A percentile compares a stretch with the other conserved stretches of the same genome.
These are phyloP conservation scores for Butyriboletus loyo DNA, from an alignment of 768 basidiomycete species.

Conservation along the genomic window DNA sequence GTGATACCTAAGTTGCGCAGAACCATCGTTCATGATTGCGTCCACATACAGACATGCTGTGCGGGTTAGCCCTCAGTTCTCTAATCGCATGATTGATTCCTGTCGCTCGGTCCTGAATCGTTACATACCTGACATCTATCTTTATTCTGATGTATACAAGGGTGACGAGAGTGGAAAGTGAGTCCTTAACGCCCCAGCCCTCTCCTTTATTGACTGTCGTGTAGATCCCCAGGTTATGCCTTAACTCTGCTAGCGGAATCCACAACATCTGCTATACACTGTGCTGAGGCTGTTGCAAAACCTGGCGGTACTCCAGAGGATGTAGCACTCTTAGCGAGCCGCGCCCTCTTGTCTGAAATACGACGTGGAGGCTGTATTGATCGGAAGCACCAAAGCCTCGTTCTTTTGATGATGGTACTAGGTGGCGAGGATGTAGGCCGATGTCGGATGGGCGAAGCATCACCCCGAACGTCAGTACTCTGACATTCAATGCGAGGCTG, in stretches of 20 bases:
- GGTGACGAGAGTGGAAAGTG: constrained; percentile 97
- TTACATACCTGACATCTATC: constrained; percentile 96
- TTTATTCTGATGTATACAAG: constrained; percentile 98
- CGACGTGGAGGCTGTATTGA: constrained; percentile 87
- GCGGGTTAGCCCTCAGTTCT: constrained; percentile 95
- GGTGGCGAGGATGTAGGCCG: constrained; percentile 96
- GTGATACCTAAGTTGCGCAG: constrained; percentile 31
- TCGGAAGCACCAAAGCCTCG: constrained; percentile 80
- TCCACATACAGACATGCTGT: constrained; percentile 76
- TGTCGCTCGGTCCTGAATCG: constrained; percentile 91
- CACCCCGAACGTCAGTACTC: constrained; percentile 70
- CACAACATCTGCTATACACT: constrained; percentile 85
- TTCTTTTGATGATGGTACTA: constrained; percentile 89
- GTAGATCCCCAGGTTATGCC: constrained; percentile 94
- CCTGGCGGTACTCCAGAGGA: constrained; percentile 91
- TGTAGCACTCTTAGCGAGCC: constrained; percentile 78
- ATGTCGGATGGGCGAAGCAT: constrained; percentile 82
- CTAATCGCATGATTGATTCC: constrained; percentile 95
- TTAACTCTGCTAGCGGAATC: constrained; percentile 88
- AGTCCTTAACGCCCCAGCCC: constrained; percentile 28
- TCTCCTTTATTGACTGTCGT: background rate
- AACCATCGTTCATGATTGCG: background rate
- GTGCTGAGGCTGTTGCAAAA: constrained; percentile 80
- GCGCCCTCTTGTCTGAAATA: constrained; percentile 76
- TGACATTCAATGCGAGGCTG: background rate